Conservation (phyloP, 768 basidiomycete genomes). For the Termitomyces sp. region DNA sequence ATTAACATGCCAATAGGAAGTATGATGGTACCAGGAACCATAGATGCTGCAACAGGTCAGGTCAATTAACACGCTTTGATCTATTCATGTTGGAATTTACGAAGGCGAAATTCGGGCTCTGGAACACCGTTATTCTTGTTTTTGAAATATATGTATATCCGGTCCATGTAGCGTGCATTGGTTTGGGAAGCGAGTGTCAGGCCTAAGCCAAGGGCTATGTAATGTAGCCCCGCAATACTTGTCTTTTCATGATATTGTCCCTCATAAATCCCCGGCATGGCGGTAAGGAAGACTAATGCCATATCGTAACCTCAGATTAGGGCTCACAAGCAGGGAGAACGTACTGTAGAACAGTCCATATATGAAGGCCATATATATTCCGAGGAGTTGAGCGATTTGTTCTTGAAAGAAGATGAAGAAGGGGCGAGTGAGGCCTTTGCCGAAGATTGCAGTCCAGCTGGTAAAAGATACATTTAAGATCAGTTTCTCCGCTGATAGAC, state of each 20-base stretch:
- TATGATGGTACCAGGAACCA: conserved; percentile 51
- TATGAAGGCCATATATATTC: conserved; percentile 62
- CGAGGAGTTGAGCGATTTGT: conserved; percentile 63
- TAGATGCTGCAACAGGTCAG: conserved; percentile 35
- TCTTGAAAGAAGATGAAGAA: conserved; percentile 56
- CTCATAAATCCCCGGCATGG: conserved; percentile 53
- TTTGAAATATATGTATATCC: conserved; percentile 43
- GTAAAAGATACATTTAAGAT: neutral
- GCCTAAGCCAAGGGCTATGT: conserved; percentile 66
- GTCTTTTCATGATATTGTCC: conserved; percentile 45
- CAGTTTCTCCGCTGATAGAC: neutral
- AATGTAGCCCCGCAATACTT: conserved; percentile 64
- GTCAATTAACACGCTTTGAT: neutral
- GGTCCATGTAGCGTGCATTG: conserved; percentile 54
- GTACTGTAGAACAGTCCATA: conserved; percentile 58
- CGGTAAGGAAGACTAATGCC: conserved; percentile 56
- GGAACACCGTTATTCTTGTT: conserved; percentile 40
- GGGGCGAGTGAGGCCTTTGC: conserved; percentile 55
- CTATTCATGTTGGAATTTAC: conserved; percentile 23
- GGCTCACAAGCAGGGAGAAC: conserved; percentile 14
- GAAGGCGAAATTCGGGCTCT: conserved; percentile 45
- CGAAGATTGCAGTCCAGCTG: conserved; percentile 50
- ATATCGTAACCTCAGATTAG: neutral
- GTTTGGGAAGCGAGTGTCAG: conserved; percentile 44
- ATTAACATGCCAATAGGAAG: conserved; percentile 67